These are phyloP conservation scores for Begonia loranthoides DNA, from an alignment of 306 rosid species.

Conservation along the genomic window DNA sequence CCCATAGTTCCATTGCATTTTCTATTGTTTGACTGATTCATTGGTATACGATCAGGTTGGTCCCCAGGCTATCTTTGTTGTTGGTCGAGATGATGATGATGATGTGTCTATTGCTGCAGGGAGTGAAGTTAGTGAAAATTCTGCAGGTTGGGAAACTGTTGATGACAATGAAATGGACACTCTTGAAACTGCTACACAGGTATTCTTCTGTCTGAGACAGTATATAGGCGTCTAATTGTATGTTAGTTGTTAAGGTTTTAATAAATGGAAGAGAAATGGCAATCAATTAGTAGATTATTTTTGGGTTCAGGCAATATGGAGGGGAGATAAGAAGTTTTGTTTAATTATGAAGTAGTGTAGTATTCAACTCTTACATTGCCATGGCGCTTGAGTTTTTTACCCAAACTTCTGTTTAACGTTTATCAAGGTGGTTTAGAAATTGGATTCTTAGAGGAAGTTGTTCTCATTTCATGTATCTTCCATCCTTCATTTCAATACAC, in stretches of 20 bases:
- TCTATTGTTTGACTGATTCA: constrained; percentile 4
- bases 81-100: constrained; percentile 96
- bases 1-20: background rate
- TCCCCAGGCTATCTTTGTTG: constrained; percentile 97
- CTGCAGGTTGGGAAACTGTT: constrained; percentile 99
- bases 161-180: constrained; percentile 63
- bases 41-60: constrained; percentile 55
- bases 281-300: constrained; percentile 4
- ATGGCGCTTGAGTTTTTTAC: too few relatives aligned
- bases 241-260: too few relatives aligned
- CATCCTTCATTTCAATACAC: too few relatives aligned
- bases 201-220: constrained; percentile 23
- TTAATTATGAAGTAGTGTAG: too few relatives aligned
- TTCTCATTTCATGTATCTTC: too few relatives aligned
- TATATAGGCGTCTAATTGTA: too few relatives aligned
- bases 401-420: too few relatives aligned
- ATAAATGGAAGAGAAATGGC: background rate
- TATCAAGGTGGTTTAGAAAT: too few relatives aligned
- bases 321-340: too few relatives aligned
- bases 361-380: too few relatives aligned
- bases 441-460: too few relatives aligned
- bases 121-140: constrained; percentile 76
- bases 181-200: constrained; percentile 49
- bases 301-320: too few relatives aligned
- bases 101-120: constrained; percentile 81